A percentile compares a stretch with the other conserved stretches of the same genome.
Conservation (phyloP, 2,329 filamentous ascomycete species). For the Endothia cerciana region DNA sequence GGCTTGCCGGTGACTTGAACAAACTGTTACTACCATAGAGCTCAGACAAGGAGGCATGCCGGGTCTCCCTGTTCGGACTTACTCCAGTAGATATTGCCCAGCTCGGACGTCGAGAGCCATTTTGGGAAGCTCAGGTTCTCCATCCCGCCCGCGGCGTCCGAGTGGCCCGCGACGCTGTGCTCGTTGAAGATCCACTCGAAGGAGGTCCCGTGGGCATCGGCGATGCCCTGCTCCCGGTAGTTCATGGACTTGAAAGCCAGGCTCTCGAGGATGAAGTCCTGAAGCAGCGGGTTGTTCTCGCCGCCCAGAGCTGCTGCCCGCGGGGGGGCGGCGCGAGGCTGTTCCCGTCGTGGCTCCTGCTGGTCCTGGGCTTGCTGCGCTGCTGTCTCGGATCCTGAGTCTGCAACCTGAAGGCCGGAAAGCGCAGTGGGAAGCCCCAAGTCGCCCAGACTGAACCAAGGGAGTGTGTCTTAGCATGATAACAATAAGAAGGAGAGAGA, state of each 20-base stretch:
- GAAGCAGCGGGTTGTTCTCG: slow-evolving; percentile 12
- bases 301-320: neutral
- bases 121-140: slow-evolving; percentile 12
- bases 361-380: neutral
- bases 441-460: neutral
- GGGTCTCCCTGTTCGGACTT: neutral
- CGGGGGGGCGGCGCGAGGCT: neutral
- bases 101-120: slow-evolving; percentile 23
- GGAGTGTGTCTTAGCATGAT: neutral
- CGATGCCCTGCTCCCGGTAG: slow-evolving; percentile 19
- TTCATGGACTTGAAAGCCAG: slow-evolving; percentile 21
- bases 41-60: too few relatives aligned
- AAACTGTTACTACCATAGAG: neutral
- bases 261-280: slow-evolving; percentile 26
- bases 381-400: neutral
- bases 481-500: too few relatives aligned
- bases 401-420: neutral
- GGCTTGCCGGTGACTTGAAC: slow-evolving; percentile 43
- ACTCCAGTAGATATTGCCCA: slow-evolving; percentile 26
- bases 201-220: slow-evolving; percentile 21
- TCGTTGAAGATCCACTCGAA: slow-evolving; percentile 25
- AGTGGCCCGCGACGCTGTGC: neutral
- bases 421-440: slow-evolving; percentile 3
- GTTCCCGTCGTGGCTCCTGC: neutral
- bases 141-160: neutral